Evolutionary conservation across 108 stramenopile species (phyloP), one percentile per base, ranked within the genome.

Genomic region (Skeletonema grethae): DNA sequence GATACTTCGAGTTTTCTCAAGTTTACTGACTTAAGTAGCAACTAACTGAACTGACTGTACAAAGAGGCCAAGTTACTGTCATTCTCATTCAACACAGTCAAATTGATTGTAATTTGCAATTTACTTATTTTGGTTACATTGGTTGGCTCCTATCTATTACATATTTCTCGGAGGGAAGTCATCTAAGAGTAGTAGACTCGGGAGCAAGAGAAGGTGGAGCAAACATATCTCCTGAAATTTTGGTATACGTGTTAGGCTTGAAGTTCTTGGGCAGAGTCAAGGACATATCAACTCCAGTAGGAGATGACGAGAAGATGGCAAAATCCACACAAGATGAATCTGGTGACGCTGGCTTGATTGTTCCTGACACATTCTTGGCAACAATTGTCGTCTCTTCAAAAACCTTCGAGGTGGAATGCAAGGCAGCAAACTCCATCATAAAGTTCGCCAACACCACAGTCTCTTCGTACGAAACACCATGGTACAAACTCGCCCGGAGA

Each of bases 401-500:
- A 9, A 3, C 55, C 30, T 30, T 57, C 25, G 28, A 24, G 48
- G 43, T 36, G 29, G 59, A 30, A 35, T 72, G 61, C 46, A 7
- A 34, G 4, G 32, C 61, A 22, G 71, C 71, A 50, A 79, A 79
- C 43, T 70, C 69, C 57, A 59, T 73, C 77, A 79, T 79, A 50
- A 69, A 79, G 9, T 61, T 30, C 16, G 46, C 61, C 43, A 83
- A 35, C 20, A 50, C 50, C 15, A 48, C 31, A 20, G 64, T 59
- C n/a, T 83, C 56, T 35, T 83, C 77, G 13, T 64, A n/a, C 18
- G 69, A 38, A 20, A 83, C 72, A 32, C 82, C 82, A 41, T 83
- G 70, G 73, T 83, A 83, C 24, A 83, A 61, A 67, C 77, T 78
- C 15, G 77, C 82, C 12, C 82, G 53, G 5, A 83, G 67, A 36